Evolutionary conservation across 805 yeast species (phyloP).

Genomic region (Lipomyces chichibuensis): DNA sequence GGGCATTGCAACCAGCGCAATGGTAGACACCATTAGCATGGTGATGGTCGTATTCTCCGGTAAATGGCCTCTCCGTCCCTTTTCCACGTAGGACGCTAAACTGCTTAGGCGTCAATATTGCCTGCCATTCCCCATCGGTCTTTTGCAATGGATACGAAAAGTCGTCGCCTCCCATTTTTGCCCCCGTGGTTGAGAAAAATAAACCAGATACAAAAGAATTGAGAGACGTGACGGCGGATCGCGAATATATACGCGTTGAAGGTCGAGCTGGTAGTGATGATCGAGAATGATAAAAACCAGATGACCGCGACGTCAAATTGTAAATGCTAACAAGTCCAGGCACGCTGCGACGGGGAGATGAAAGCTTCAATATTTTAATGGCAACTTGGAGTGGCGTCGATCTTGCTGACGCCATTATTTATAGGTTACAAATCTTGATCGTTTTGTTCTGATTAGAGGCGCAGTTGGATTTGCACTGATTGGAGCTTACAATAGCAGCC

Average conservation of each 20-base stretch:
- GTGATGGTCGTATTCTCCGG: slow-evolving; percentile 59
- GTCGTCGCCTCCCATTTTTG: slow-evolving; percentile 12
- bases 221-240: not conserved
- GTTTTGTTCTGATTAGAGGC: not conserved
- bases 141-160: slow-evolving; percentile 21
- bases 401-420: not conserved
- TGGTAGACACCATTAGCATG: slow-evolving; percentile 63
- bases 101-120: slow-evolving; percentile 73
- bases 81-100: slow-evolving; percentile 74
- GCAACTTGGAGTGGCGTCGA: not conserved
- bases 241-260: not conserved
- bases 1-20: slow-evolving; percentile 85
- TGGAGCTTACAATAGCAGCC: too few species aligned
- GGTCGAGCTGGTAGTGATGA: not conserved
- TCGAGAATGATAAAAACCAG: not conserved
- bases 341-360: not conserved
- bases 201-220: not conserved
- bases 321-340: too few species aligned
- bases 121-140: slow-evolving; percentile 70
- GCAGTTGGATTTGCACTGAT: not conserved
- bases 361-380: not conserved
- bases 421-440: not conserved
- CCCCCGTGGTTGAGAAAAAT: not conserved
- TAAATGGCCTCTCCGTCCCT: slow-evolving; percentile 69
- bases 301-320: not conserved